Base-by-base conservation (phyloP, 2,329 filamentous ascomycete species). In the Nemania diffusa region DNA sequence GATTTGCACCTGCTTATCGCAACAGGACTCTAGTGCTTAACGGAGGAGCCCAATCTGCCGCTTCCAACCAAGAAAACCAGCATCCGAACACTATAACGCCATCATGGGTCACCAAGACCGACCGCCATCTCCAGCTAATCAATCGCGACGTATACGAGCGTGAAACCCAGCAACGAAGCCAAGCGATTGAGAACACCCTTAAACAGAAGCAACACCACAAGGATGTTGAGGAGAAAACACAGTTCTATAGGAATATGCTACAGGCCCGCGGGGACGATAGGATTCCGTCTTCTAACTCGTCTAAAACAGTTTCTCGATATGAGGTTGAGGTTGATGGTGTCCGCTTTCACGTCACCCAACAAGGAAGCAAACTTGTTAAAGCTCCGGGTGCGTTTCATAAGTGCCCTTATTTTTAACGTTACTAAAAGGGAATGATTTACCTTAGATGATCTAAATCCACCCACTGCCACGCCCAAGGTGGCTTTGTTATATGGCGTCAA, bases 281-380 rank as follows among this genome's bases (percentile, higher is more conserved):
- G 17, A 68, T 62, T 62, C 71, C 59, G 29, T 60, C 73, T 67
- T 72, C 79, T 77, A 77, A 78, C 60, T 58, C 74, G 15, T 69
- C 76, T 52, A 69, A 74, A 46, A 67, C 77, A 67, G 67, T 78
- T 78, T 76, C 79, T 72, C 79, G 81, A 72, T 84, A 92, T 76
- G 88, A 92, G 74, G 84, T 97, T 52, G 79, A 83, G 22, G 84
- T 97, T 58, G 85, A 92, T 61, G 92, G 90, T 73, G 88, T 95
- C 59, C 87, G 87, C 29, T 97, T 96, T 77, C 84, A 85, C 64
- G 88, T 97, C 42, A 84, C 88, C 20, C 88, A 91, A 71, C 90
- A 91, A 71, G 93, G 94, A 72, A 94, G 92, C 84, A 97, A 97
- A 81, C 86, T 97, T 46, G 84, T 92, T 69, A 91, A 91, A 76